Evolutionary conservation across 257 asterid genomes (phyloP).

Genomic region (Perilla frutescens): DNA sequence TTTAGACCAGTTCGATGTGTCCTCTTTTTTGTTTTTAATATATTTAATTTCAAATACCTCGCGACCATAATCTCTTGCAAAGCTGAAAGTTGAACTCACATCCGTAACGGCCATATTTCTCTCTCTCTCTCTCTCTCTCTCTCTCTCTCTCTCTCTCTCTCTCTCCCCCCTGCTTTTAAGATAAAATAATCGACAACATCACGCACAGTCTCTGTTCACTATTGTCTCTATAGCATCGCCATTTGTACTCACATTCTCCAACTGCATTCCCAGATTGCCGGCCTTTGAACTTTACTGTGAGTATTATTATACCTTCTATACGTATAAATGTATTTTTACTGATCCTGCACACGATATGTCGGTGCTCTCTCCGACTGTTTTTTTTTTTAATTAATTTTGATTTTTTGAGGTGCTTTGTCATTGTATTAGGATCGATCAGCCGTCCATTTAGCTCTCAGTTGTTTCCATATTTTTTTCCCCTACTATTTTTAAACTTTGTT

Average conservation of each 20-base stretch:
- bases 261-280: conserved; percentile 54
- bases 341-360: neutral
- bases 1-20: neutral
- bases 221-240: conserved; percentile 47
- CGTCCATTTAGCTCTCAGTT: conserved; percentile 20
- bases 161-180: conserved; percentile 24
- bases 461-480: neutral
- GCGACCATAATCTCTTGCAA: conserved; percentile 36
- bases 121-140: conserved; percentile 29
- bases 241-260: conserved; percentile 36
- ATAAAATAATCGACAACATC: conserved; percentile 30
- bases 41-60: neutral
- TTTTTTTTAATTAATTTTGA: neutral
- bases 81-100: conserved; percentile 9
- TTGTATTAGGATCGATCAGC: conserved; percentile 31
- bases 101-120: conserved; percentile 62
- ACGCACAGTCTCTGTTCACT: conserved; percentile 40
- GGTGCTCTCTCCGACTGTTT: conserved; percentile 19
- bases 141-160: conserved; percentile 33
- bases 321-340: conserved; percentile 16
- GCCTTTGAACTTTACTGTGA: conserved; percentile 43
- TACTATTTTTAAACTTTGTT: neutral
- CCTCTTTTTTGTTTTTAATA: neutral
- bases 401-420: conserved; percentile 37
- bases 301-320: conserved; percentile 27